Evolutionary conservation across 2,329 filamentous ascomycete genomes (phyloP).

Genomic region (Colletotrichum paranaense): DNA sequence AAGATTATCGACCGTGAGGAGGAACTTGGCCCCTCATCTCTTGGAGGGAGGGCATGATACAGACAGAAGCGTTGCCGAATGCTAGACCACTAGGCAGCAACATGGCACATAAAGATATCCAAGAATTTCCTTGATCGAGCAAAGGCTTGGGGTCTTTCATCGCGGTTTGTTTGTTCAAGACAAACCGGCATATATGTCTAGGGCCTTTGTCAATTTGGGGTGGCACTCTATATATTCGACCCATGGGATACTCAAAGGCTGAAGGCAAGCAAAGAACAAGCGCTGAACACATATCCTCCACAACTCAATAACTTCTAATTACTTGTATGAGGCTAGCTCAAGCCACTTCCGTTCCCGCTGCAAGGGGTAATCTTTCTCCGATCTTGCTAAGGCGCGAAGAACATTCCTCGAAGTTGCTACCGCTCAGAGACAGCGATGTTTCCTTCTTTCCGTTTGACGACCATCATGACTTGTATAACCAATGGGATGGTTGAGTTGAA

Average conservation of each 20-base stretch:
- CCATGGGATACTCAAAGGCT: not conserved
- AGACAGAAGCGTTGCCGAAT: not conserved
- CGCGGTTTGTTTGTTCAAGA: not conserved
- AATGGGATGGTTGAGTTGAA: not conserved
- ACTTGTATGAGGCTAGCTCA: not conserved
- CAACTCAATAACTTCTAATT: not conserved
- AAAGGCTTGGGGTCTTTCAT: not conserved
- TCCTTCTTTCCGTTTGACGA: not conserved
- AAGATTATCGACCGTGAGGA: not conserved
- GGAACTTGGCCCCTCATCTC: too few relatives aligned
- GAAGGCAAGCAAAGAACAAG: not conserved
- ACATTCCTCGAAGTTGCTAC: not conserved
- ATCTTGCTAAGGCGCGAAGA: not conserved
- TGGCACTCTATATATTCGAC: not conserved
- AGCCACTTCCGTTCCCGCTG: not conserved
- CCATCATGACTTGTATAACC: not conserved
- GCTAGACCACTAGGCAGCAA: not conserved
- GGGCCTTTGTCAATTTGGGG: constrained; percentile 1
- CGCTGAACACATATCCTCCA: too few relatives aligned
- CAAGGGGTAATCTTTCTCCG: not conserved
- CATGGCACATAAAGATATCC: not conserved
- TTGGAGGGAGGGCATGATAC: not conserved
- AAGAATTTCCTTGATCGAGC: not conserved
- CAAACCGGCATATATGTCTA: not conserved
- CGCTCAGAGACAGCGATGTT: not conserved